These are phyloP conservation scores for Cystofilobasidium capitatum DNA, from an alignment of 768 basidiomycete genomes.

Conservation along the genomic window DNA sequence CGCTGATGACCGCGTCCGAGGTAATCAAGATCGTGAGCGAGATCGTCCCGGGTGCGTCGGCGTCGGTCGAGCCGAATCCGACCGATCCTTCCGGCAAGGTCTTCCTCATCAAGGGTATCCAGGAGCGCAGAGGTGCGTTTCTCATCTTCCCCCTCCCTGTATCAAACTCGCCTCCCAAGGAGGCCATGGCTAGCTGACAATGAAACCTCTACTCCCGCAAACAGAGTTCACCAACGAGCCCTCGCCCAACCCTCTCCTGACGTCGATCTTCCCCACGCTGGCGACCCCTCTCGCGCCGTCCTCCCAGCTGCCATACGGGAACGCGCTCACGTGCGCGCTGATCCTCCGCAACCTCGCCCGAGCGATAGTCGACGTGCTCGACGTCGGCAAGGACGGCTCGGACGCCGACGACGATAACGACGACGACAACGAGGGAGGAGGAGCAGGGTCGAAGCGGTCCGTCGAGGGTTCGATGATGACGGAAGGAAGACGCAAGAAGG, in stretches of 20 bases:
- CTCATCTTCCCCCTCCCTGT: neutral
- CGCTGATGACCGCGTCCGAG: conserved; percentile 70
- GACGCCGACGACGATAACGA: neutral
- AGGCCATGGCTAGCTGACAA: neutral
- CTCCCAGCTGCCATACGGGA: conserved; percentile 5
- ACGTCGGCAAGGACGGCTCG: too few species aligned
- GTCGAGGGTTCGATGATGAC: neutral
- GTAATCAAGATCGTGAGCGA: conserved; percentile 85
- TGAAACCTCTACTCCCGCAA: neutral
- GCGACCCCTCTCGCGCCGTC: neutral
- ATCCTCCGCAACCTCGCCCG: conserved; percentile 25
- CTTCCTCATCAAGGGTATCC: conserved; percentile 82
- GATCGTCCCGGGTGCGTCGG: conserved; percentile 74
- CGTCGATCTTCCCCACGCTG: conserved; percentile 5
- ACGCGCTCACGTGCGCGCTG: conserved; percentile 14
- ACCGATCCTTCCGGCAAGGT: conserved; percentile 48
- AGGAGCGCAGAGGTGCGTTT: conserved; percentile 36
- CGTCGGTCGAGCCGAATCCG: conserved; percentile 65
- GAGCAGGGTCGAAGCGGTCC: neutral
- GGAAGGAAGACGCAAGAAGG: conserved; percentile 3
- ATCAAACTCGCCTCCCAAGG: neutral
- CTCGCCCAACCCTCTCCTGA: neutral
- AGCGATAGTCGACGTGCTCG: conserved; percentile 19
- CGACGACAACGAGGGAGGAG: neutral
- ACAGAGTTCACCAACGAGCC: neutral